Base-by-base conservation (phyloP, 202 grass and related monocot species). In the Elaeis oleifera region DNA sequence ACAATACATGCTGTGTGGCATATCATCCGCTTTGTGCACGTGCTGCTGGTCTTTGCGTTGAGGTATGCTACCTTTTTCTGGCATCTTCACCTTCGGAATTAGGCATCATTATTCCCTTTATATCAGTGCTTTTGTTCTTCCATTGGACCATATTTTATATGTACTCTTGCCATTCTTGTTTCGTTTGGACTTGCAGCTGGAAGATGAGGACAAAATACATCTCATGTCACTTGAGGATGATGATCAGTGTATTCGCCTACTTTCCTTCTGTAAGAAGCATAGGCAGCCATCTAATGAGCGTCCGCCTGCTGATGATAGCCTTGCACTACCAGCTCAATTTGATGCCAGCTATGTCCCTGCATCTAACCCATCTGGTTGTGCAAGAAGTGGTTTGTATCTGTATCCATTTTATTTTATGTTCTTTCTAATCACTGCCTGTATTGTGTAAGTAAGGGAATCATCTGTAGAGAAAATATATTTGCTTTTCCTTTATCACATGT, bases 241-340 rank as follows among this genome's bases (percentile, higher is more conserved):
- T 36, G 88, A 89, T 71, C 82, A 84, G 52, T 92, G 88, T 66
- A 99, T 99, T 71, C 94, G 94, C 26, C 78, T 99, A 71, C 85
- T 99, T 59, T 99, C 94, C 9, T 99, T 86, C 63, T 99, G 94
- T 75, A 99, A 92, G 81, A 99, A 99, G 66, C 94, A 99, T 63
- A 99, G 94, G 62, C 88, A 86, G 24, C 94, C 85, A 75, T 86
- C 79, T 54, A 77, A 84, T 84, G 84, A 89, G 71, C 79, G 75
- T 57, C 75, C 84, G 62, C 79, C 80, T 82, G 59, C 82, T 70
- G 72, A 88, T 60, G 74, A 70, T 60, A 58, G 66, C 51, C 66
- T 64, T 73, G 29, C 64, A 59, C 63, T 78, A 20, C 63, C 71
- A 18, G 13, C 51, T 72, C 65, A 70, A 36, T 70, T 75, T 73